A percentile compares a stretch with the other conserved stretches of the same genome.
Evolutionary conservation across 768 basidiomycete genomes (phyloP).

Genomic region (Boletus rubroflammeus): DNA sequence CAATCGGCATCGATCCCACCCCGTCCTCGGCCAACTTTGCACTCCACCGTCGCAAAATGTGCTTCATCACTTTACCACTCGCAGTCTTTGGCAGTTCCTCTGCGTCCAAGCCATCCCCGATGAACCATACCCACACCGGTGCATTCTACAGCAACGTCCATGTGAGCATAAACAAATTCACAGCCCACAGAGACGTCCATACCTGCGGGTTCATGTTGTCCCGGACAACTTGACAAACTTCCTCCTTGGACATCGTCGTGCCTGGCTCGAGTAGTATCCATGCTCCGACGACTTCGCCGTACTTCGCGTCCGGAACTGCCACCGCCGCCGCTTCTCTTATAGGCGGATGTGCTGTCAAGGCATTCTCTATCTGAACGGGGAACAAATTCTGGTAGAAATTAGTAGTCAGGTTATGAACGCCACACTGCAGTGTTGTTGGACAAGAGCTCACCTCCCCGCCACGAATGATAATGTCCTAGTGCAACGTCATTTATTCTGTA

Average conservation of each 20-base stretch:
- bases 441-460: constrained; percentile 63
- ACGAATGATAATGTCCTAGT: constrained; percentile 77
- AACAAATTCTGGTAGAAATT: constrained; percentile 60
- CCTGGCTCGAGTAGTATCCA: constrained; percentile 60
- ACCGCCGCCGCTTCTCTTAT: constrained; percentile 74
- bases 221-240: constrained; percentile 52
- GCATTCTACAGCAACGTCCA: constrained; percentile 49
- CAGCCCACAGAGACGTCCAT: constrained; percentile 6
- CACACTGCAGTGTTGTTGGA: not conserved
- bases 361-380: constrained; percentile 83
- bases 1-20: constrained; percentile 28
- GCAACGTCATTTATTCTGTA: constrained; percentile 1
- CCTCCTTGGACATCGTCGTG: constrained; percentile 41
- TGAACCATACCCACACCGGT: constrained; percentile 81
- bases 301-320: constrained; percentile 62
- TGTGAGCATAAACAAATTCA: constrained; percentile 1
- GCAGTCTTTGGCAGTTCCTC: constrained; percentile 77
- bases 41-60: constrained; percentile 69
- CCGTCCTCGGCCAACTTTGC: constrained; percentile 45
- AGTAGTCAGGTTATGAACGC: not conserved
- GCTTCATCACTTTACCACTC: constrained; percentile 86
- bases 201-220: constrained; percentile 79
- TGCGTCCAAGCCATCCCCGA: constrained; percentile 59
- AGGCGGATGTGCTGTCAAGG: constrained; percentile 47
- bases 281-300: constrained; percentile 78